Evolutionary conservation across 2,329 filamentous ascomycete genomes (phyloP).

Genomic region (Diaporthe longicolla): DNA sequence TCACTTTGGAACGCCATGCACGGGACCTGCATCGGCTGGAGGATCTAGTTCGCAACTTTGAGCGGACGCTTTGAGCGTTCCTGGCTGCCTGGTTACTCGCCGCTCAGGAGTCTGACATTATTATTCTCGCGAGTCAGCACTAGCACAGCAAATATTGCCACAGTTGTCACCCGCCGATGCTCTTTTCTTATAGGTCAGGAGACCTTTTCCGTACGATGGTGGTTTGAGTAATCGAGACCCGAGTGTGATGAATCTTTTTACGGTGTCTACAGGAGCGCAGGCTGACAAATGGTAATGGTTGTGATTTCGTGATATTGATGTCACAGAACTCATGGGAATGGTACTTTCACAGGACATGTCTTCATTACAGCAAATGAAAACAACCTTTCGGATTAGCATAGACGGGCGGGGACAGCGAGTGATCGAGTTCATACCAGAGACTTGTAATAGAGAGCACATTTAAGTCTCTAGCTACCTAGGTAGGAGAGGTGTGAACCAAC

Average conservation of each 20-base stretch:
- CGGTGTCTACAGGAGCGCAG: too few relatives aligned
- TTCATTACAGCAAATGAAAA: too few relatives aligned
- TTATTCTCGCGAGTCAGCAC: background rate
- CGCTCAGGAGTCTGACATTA: conserved; percentile 7
- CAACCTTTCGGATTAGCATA: too few relatives aligned
- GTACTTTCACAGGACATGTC: too few relatives aligned
- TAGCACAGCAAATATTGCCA: background rate
- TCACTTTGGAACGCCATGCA: background rate
- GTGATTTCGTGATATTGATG: background rate
- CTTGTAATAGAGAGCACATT: too few relatives aligned
- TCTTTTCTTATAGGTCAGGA: background rate
- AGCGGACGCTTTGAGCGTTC: background rate
- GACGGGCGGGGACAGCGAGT: too few relatives aligned
- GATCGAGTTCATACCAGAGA: too few relatives aligned
- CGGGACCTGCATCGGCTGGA: background rate
- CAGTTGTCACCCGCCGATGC: background rate
- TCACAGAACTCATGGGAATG: too few relatives aligned
- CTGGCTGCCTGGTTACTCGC: background rate
- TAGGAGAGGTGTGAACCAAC: too few relatives aligned
- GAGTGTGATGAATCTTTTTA: background rate
- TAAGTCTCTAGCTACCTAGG: too few relatives aligned
- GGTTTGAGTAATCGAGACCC: background rate
- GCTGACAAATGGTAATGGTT: background rate
- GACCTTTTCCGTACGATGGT: background rate
- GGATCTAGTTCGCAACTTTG: background rate